Conservation (phyloP, 192 early-diverging fungal genomes). For the Coemansia erecta region DNA sequence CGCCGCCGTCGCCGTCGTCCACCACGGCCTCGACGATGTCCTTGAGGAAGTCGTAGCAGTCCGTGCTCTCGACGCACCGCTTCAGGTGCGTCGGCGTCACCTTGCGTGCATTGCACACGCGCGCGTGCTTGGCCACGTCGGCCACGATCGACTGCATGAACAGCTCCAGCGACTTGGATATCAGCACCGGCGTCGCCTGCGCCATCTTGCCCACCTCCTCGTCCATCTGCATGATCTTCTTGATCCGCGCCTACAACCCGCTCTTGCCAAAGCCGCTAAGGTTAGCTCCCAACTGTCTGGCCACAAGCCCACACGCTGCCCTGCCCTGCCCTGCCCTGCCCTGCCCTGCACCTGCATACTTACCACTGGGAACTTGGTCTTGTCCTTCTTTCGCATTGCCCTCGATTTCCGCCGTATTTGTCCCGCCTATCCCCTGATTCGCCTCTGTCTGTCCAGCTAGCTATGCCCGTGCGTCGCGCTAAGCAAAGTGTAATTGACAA, state of each 20-base stretch:
- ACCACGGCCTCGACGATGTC: conserved; percentile 81
- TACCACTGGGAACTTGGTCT: conserved; percentile 92
- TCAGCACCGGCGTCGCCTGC: conserved; percentile 92
- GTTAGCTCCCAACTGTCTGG: too few relatives aligned
- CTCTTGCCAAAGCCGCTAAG: too few relatives aligned
- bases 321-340: neutral
- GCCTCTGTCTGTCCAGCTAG: too few relatives aligned
- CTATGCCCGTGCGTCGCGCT: too few relatives aligned
- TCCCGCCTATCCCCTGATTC: too few relatives aligned
- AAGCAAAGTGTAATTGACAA: too few relatives aligned
- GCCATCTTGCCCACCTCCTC: conserved; percentile 99
- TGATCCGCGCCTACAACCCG: conserved; percentile 87
- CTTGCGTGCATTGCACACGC: conserved; percentile 74
- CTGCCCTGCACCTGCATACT: conserved; percentile 25
- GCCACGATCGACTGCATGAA: conserved; percentile 94
- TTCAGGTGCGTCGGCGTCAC: conserved; percentile 83
- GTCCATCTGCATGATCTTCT: conserved; percentile 99
- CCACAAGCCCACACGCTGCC: neutral
- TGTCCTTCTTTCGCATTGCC: conserved; percentile 83
- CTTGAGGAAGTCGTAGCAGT: conserved; percentile 92
- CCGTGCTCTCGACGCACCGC: conserved; percentile 71
- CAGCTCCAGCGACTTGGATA: conserved; percentile 85
- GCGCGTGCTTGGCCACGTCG: conserved; percentile 79
- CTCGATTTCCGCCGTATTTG: too few relatives aligned
- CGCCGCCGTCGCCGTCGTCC: conserved; percentile 60